These are phyloP conservation scores for Decorospora gaudefroyi DNA, from an alignment of 2,329 filamentous ascomycete genomes.

Conservation along the genomic window DNA sequence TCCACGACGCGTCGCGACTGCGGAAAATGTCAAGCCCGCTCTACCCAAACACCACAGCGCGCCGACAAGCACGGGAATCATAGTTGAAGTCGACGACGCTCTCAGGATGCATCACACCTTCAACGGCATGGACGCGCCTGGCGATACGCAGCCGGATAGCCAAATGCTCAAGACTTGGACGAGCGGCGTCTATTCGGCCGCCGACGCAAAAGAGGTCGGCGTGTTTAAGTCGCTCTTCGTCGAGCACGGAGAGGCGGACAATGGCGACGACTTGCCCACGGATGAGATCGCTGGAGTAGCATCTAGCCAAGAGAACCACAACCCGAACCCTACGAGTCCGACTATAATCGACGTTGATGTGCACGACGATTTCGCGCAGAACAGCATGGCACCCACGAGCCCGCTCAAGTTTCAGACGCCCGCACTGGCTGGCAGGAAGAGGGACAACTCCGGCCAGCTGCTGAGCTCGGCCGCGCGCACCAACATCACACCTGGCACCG, in stretches of 20 bases:
- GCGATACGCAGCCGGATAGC: constrained; percentile 55
- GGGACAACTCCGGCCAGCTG: constrained; percentile 47
- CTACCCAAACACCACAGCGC: constrained; percentile 39
- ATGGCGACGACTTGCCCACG: constrained; percentile 21
- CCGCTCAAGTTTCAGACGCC: constrained; percentile 51
- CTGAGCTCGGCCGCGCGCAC: constrained; percentile 47
- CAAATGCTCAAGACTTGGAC: constrained; percentile 52
- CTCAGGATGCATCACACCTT: constrained; percentile 47
- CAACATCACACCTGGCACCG: constrained; percentile 50
- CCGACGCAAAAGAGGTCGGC: constrained; percentile 13
- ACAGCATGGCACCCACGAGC: constrained; percentile 33
- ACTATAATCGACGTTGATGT: constrained; percentile 37
- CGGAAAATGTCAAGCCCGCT: constrained; percentile 39
- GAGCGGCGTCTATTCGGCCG: constrained; percentile 32
- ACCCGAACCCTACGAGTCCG: constrained; percentile 37
- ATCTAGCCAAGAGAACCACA: constrained; percentile 36
- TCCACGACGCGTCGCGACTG: constrained; percentile 36
- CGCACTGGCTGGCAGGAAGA: constrained; percentile 48
- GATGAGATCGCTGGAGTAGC: constrained; percentile 27
- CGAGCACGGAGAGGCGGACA: constrained; percentile 22
- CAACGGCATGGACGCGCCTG: constrained; percentile 45
- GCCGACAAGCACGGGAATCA: constrained; percentile 30
- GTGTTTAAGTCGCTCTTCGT: constrained; percentile 28
- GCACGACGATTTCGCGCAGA: constrained; percentile 22
- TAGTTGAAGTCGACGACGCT: constrained; percentile 22